Percentiles rank a stretch among this genome's conserved stretches.
phyloP scores from a whole-genome alignment of 2,329 filamentous ascomycete genomes.

The Phyllosticta paracitricarpa region DNA sequence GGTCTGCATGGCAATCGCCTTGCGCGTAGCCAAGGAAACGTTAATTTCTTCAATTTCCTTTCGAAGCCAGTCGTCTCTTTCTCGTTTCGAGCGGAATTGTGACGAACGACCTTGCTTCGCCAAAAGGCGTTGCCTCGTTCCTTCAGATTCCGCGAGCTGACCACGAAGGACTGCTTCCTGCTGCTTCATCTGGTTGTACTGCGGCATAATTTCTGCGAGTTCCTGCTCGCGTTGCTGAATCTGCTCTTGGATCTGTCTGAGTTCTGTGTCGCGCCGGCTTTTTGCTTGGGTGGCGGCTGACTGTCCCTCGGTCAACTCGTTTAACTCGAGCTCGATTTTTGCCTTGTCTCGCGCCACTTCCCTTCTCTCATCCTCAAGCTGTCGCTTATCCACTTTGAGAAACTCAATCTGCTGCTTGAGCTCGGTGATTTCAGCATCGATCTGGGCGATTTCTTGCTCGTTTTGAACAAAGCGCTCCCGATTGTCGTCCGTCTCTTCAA shows the following conservation, averaged over 20 bases:
- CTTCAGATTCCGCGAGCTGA: conserved; percentile 66
- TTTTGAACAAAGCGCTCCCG: conserved; percentile 65
- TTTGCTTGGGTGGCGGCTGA: conserved; percentile 65
- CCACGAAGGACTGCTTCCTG: conserved; percentile 62
- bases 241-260: conserved; percentile 61
- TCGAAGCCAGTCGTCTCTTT: conserved; percentile 75
- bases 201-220: conserved; percentile 62
- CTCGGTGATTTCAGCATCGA: conserved; percentile 71
- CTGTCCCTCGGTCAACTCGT: conserved; percentile 73
- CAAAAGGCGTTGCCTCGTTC: conserved; percentile 66
- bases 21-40: conserved; percentile 64
- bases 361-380: conserved; percentile 81
- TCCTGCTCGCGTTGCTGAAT: conserved; percentile 70
- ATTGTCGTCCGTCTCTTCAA: conserved; percentile 75
- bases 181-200: conserved; percentile 62
- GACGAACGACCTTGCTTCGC: conserved; percentile 85
- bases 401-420: conserved; percentile 76
- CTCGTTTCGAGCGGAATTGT: conserved; percentile 77
- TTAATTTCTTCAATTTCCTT: conserved; percentile 74
- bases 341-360: conserved; percentile 71
- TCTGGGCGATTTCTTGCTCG: conserved; percentile 65
- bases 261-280: conserved; percentile 58
- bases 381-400: conserved; percentile 70
- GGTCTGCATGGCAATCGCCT: conserved; percentile 74
- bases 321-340: conserved; percentile 76